These are phyloP conservation scores for Cicer yamashitae DNA, from an alignment of 306 rosid genomes.

Conservation along the genomic window DNA sequence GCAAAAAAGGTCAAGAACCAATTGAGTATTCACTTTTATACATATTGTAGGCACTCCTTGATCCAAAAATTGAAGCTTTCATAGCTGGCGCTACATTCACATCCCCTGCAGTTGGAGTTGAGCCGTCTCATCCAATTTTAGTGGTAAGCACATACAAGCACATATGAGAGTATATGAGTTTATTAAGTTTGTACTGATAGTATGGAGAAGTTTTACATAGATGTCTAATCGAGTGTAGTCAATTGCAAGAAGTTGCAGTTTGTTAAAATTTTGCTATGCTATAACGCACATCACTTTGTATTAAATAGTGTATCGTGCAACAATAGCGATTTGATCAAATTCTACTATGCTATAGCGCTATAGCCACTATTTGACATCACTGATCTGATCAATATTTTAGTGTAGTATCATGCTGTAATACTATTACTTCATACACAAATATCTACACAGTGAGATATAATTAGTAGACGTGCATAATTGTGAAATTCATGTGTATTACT, in stretches of 20 bases:
- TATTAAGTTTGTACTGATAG: too few relatives aligned
- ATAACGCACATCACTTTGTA: too few relatives aligned
- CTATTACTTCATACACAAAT: neutral
- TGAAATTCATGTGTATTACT: neutral
- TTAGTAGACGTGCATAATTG: neutral
- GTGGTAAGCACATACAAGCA: conserved; percentile 56
- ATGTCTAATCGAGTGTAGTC: too few relatives aligned
- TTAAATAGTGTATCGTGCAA: too few relatives aligned
- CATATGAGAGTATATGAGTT: neutral
- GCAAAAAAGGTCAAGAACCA: neutral
- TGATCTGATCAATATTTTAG: too few relatives aligned
- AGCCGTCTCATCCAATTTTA: conserved; percentile 76
- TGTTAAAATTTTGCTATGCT: too few relatives aligned
- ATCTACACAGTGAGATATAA: neutral
- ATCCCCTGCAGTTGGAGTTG: conserved; percentile 93
- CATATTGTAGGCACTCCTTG: conserved; percentile 72
- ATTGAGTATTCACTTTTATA: neutral
- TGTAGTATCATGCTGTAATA: neutral
- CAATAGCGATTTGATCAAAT: too few relatives aligned
- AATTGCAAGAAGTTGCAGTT: too few relatives aligned
- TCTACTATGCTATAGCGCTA: too few relatives aligned
- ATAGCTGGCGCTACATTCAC: conserved; percentile 76
- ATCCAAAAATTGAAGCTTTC: conserved; percentile 67
- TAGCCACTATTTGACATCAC: too few relatives aligned
- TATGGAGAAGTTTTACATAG: too few relatives aligned